Base-by-base conservation (phyloP, 768 basidiomycete species). In the Boletus insuetus region DNA sequence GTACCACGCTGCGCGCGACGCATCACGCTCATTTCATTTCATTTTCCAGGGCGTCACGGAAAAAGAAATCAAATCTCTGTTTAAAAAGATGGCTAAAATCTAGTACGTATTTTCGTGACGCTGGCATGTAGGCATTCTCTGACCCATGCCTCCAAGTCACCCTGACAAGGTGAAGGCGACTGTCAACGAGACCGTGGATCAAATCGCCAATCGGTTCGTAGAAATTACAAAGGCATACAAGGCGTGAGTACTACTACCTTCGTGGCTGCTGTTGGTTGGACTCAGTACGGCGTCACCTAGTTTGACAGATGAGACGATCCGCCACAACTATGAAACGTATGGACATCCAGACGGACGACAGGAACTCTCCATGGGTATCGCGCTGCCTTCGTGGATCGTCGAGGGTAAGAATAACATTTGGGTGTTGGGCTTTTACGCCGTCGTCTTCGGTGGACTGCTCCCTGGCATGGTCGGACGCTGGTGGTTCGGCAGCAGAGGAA, bases 301-400 rank as follows among this genome's bases (percentile, higher is more conserved):
- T 9, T 75, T 99, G 24, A 98, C 95, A 1, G 94, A 99, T 72
- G 91, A 92, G 67, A 87, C 82, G 6, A 94, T 94, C 51, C 90
- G 94, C 40, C 84, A 88, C 64, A 99, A 99, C 71, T 85, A 86
- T 75, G 84, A 89, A 61, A 77, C 86, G 37, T 98, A 90, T 60
- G 94, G 94, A 3, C 89, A 99, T 67, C 97, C 97, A 0, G 97
- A 99, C 69, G 97, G 97, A 8, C 87, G 92, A n/a, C 94, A 98
- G 68, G 89, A 93, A 65, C 78, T 95, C 29, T 85, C 89, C 16
- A 92, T 94, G 82, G 95, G 95, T 49, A 95, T 99, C 60, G 97
- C 97, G 0, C 77, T 99, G 6, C 97, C 97, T 0, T 78, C 83
- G 51, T 98, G 95, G 94, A 85, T 99, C 52, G 80, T 99, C 47